Base-by-base conservation (phyloP, 768 basidiomycete genomes). In the Psilocybe cyanescens region DNA sequence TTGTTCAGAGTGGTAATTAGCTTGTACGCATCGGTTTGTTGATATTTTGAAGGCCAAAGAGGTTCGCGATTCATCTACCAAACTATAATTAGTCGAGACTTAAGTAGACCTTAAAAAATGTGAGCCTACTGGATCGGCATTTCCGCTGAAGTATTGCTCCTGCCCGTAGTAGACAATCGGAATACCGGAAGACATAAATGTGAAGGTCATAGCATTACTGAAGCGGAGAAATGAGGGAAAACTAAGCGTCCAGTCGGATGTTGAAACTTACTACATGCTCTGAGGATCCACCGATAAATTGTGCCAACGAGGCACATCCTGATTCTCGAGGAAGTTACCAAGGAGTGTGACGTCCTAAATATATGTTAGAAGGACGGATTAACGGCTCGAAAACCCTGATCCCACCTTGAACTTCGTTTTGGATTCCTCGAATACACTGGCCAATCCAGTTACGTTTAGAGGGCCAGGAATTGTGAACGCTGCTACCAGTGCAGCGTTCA, bases 91-190 rank as follows among this genome's bases (percentile, higher is more conserved):
- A 50, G n/a, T 44, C 6, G 41, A 33, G 57, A 14, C 52, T 55
- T 54, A 50, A 39, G 54, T 29, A 24, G 29, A 56, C 62, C 28
- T 30, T 31, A 39, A 31, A 41, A 46, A 46, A 14, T 17, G 47
- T 16, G 30, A 31, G 67, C 82, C 66, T 71, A 90, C 88, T 37
- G 91, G 91, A 67, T 93, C 91, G 7, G 71, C 74, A 67, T 74
- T 76, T 35, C 91, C 92, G 58, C 74, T 76, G 71, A 90, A 88
- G 44, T 80, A 76, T 70, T 92, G 91, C 67, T 93, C 92, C 73
- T 91, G 90, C 1, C 92, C 91, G 62, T 91, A 91, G 71, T 93
- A 94, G 9, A 91, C 83, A 61, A 93, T 86, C 0, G 92, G 91
- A 65, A 92, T 91, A n/a, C 91, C 91, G 60, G 92, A 91, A 52